Evolutionary conservation across 2,329 filamentous ascomycete genomes (phyloP).

Genomic region (Fusarium sp.): DNA sequence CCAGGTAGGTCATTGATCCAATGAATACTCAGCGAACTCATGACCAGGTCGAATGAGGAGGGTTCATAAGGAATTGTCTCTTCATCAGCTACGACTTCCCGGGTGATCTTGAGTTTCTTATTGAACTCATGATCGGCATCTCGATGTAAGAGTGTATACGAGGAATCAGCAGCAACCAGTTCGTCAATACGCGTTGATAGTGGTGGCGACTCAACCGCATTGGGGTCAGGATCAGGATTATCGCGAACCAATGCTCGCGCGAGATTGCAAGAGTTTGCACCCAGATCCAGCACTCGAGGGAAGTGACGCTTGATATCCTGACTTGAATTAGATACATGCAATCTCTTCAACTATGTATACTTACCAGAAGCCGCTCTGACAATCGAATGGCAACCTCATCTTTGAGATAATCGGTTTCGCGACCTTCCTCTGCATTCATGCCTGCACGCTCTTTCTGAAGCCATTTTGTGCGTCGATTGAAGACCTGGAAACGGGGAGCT

Average conservation of each 20-base stretch:
- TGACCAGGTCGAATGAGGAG: constrained; percentile 85
- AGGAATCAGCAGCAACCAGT: constrained; percentile 85
- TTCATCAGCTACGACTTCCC: constrained; percentile 78
- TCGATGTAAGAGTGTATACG: constrained; percentile 79
- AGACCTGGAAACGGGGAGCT: constrained; percentile 85
- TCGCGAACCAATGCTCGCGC: constrained; percentile 80
- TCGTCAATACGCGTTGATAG: constrained; percentile 77
- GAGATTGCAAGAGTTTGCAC: constrained; percentile 95
- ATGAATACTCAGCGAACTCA: constrained; percentile 90
- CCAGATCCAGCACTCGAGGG: constrained; percentile 86
- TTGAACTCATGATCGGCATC: constrained; percentile 83
- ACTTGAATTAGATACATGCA: constrained; percentile 23
- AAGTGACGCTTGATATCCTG: constrained; percentile 94
- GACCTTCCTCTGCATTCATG: constrained; percentile 73
- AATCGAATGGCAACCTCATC: constrained; percentile 89
- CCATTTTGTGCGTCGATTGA: constrained; percentile 89
- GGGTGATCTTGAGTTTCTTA: constrained; percentile 74
- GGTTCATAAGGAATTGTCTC: constrained; percentile 81
- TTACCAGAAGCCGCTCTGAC: constrained; percentile 84
- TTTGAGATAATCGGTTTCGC: constrained; percentile 90
- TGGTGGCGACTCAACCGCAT: constrained; percentile 69
- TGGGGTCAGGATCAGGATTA: constrained; percentile 70
- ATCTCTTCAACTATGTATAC: constrained; percentile 14
- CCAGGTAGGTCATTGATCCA: constrained; percentile 98
- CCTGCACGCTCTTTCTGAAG: constrained; percentile 91